phyloP scores from a whole-genome alignment of 495 filamentous ascomycete species.

The Lophiostoma macrostomum region DNA sequence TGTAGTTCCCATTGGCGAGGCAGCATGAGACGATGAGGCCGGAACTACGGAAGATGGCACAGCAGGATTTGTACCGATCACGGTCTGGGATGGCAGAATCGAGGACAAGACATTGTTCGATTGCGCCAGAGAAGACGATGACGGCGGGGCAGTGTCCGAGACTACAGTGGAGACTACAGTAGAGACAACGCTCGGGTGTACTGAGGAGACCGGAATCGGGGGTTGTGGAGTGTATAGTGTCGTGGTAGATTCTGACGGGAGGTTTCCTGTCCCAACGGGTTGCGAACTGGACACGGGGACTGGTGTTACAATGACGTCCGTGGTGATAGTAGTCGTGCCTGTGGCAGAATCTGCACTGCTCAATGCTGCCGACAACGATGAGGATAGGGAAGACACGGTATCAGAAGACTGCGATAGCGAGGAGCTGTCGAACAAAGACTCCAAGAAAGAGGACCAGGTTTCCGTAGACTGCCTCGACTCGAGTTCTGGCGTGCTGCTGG shows the following conservation, averaged over 20 bases:
- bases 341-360: not conserved
- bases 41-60: no score
- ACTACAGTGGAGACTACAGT: no score
- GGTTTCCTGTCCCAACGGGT: slow-evolving; percentile 11
- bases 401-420: slow-evolving; percentile 7
- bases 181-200: not conserved
- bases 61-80: no score
- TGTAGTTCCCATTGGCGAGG: no score
- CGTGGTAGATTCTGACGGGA: not conserved
- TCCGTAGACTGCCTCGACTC: slow-evolving; percentile 15
- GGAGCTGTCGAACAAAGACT: slow-evolving; percentile 6
- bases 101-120: no score
- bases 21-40: no score
- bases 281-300: slow-evolving; percentile 1
- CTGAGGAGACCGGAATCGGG: slow-evolving; percentile 13
- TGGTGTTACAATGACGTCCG: slow-evolving; percentile 8
- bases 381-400: not conserved
- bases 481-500: slow-evolving; percentile 14
- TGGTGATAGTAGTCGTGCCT: slow-evolving; percentile 15
- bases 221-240: slow-evolving; percentile 11
- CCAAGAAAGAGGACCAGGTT: slow-evolving; percentile 1
- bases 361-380: not conserved
- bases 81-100: no score
- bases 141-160: no score
- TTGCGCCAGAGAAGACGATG: no score